Percentiles rank a stretch among this genome's conserved stretches.
Evolutionary conservation across 768 basidiomycete species (phyloP).

Genomic region (Termitomyces sp.): DNA sequence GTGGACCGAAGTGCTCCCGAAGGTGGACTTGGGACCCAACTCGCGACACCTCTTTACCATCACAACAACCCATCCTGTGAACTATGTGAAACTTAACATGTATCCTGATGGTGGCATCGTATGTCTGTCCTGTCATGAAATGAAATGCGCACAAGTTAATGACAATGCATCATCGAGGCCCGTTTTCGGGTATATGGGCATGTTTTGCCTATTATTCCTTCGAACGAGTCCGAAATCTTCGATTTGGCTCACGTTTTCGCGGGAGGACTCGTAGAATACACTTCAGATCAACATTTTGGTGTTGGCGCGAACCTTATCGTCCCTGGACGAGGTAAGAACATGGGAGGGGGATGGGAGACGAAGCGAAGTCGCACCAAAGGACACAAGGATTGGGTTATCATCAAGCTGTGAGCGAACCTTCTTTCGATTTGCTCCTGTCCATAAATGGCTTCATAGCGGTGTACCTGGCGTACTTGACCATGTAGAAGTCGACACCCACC

Average conservation of each 20-base stretch:
- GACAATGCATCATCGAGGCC: conserved; percentile 44
- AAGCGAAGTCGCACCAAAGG: conserved; percentile 75
- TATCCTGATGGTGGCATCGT: conserved; percentile 98
- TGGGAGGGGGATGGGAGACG: conserved; percentile 99
- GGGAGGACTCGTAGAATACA: conserved; percentile 78
- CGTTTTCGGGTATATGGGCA: conserved; percentile 89
- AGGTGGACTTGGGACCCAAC: conserved; percentile 70
- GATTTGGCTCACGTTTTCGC: conserved; percentile 91
- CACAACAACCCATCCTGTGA: conserved; percentile 44
- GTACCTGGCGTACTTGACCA: conserved; percentile 66
- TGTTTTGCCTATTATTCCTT: conserved; percentile 61
- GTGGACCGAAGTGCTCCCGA: conserved; percentile 84
- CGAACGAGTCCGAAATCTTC: conserved; percentile 43
- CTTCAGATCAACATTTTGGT: conserved; percentile 95
- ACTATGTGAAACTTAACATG: conserved; percentile 89
- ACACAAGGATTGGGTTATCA: conserved; percentile 89
- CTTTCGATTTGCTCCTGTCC: neutral
- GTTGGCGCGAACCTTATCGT: conserved; percentile 86
- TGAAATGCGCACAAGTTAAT: conserved; percentile 2
- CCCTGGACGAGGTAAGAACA: conserved; percentile 89
- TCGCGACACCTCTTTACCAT: conserved; percentile 88
- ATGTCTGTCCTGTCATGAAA: conserved; percentile 25
- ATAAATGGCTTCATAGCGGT: conserved; percentile 43
- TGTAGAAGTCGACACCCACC: conserved; percentile 87
- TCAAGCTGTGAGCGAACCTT: conserved; percentile 65